phyloP scores from a whole-genome alignment of 2,329 filamentous ascomycete genomes.

The Penicillium sp. region DNA sequence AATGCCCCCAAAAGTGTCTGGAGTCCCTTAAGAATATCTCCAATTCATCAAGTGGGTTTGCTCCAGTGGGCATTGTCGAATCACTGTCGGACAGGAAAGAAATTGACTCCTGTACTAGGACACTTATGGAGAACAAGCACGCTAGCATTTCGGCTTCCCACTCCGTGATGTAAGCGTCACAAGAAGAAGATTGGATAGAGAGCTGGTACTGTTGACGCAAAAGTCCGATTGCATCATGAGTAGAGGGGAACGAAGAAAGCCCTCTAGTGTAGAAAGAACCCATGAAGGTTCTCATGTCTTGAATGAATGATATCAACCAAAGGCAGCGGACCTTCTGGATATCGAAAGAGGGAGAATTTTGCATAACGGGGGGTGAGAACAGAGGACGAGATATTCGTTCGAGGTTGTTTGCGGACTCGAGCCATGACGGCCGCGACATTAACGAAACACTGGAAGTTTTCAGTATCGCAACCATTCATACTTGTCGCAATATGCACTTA shows the following conservation, averaged over 20 bases:
- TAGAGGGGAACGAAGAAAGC: constrained; percentile 11
- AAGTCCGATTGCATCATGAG: constrained; percentile 16
- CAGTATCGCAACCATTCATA: not conserved
- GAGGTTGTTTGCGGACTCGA: constrained; percentile 26
- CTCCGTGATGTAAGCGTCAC: not conserved
- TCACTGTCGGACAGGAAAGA: not conserved
- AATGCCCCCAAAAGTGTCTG: constrained; percentile 9
- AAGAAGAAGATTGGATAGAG: not conserved
- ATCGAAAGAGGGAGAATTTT: constrained; percentile 10
- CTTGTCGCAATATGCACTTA: constrained; percentile 11
- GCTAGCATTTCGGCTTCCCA: constrained; percentile 10
- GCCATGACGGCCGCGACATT: constrained; percentile 31
- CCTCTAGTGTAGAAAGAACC: constrained; percentile 16
- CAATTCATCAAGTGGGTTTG: constrained; percentile 2
- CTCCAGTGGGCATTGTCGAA: not conserved
- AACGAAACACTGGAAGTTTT: constrained; percentile 22
- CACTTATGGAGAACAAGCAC: constrained; percentile 19
- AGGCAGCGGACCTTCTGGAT: constrained; percentile 28
- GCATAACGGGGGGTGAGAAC: not conserved
- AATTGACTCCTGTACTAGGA: constrained; percentile 22
- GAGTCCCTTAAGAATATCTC: constrained; percentile 8
- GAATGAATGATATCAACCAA: constrained; percentile 31
- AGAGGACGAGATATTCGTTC: constrained; percentile 12
- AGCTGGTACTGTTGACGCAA: constrained; percentile 15
- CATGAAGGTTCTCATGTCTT: constrained; percentile 32